Base-by-base conservation (phyloP, 495 filamentous ascomycete species). In the Lasiosphaeris hirsuta region DNA sequence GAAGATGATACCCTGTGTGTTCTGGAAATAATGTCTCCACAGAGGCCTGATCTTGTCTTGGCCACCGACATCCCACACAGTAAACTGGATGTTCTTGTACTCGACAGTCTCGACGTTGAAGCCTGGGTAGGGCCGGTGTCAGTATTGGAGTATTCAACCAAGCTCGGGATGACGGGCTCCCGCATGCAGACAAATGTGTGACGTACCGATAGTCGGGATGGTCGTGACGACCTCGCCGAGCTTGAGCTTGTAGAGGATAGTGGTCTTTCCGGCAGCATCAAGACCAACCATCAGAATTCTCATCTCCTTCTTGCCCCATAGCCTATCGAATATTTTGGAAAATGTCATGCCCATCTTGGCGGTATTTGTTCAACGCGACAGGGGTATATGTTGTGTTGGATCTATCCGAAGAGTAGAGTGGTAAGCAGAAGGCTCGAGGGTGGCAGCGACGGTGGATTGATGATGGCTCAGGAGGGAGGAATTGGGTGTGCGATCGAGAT, bases 21-120 rank as follows among this genome's bases (percentile, higher is more conserved):
- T 99, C 82, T 99, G 94, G 89, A 96, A 99, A 78, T 99, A 99
- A 82, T 99, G 94, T 80, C 94, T 88, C 94, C 94, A 99, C 70
- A 99, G 81, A 70, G 94, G 94, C 75, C 94, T 86, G 75, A 99
- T 99, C 89, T 99, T 99, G 83, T 99, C 94, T 83, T 99, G 94
- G 72, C 94, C 94, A 82, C 94, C 94, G 71, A 99, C 94, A 85
- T 99, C 94, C 94, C 94, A 99, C 75, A 99, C 94, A 73, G 94
- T 99, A 82, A 99, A 99, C 74, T 96, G 92, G 75, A 99, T 97
- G 84, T 99, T 97, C 86, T 96, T 96, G 82, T 97, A 99, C 74
- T 97, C 95, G 77, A 99, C 95, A 43, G 94, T 97, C 85, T 99
- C 94, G 74, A 99, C 94, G 82, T 99, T 99, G 84, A 99, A 99